Evolutionary conservation across 352 stramenopile genomes (phyloP), one percentile per base, ranked within the genome.

Genomic region (Globisporangium middletonii): DNA sequence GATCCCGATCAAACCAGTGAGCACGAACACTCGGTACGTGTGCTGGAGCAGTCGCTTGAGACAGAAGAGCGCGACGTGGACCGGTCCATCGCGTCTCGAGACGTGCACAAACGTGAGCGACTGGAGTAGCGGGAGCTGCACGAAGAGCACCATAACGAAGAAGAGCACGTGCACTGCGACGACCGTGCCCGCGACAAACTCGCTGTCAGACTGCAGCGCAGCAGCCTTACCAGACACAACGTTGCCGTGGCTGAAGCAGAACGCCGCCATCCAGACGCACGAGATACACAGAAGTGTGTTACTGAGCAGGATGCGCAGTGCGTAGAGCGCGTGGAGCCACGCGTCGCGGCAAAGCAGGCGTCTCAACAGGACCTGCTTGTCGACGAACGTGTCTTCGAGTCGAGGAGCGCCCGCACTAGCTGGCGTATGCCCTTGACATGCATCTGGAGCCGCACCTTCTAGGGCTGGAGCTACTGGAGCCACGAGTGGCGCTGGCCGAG

Each of bases 91-190:
- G n/a, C 28, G 30, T 8, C 65, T 43, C 45, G 60, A 60, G 27
- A 41, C 35, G 5, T 49, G 12, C 4, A 62, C 30, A 41, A 69
- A 51, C 5, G 58, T 44, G 28, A 68, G 55, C 0, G 59, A 55
- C 50, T 52, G 62, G 4, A 73, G n/a, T 1, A 55, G 49, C 1
- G 65, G 59, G 41, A 64, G 26, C 4, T 75, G 58, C 1, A 60
- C 23, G 3, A 66, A 13, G 33, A 65, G 50, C 2, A 71, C 55
- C 0, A 46, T 48, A 16, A 47, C 53, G 47, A 68, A 72, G n/a
- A 55, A 59, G 15, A 69, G 23, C 2, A 9, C 33, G 27, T 60
- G 46, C 3, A n/a, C 45, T 8, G 48, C 8, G 8, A 41, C 3
- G 23, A 30, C 6, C 2, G 43, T 28, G 12, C 43, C 35, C 2